Base-by-base conservation (phyloP, 83 land plant genomes). In the Picea mariana region DNA sequence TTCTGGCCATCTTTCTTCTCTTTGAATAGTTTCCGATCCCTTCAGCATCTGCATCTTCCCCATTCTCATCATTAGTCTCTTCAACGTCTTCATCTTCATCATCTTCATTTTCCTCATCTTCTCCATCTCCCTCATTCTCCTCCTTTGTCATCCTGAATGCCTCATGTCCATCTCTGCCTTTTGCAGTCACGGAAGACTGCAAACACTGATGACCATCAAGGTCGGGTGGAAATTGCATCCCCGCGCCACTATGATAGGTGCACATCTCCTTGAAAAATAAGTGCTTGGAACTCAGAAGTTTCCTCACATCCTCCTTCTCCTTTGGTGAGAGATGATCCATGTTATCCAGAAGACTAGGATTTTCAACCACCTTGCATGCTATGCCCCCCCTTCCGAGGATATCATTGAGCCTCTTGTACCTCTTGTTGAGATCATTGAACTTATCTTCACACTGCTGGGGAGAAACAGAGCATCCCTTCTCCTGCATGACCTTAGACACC, bases 381-480 rank as follows among this genome's bases (percentile, higher is more conserved):
- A 81, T 87, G 23, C 87, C 91, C 34, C 79, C 91, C 47, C 79
- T 80, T 44, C 91, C 91, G 3, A 89, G 77, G 65, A 89, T 83
- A 60, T 89, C 91, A 82, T 87, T 89, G 60, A 89, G 84, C 72
- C 91, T 21, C 90, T 89, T 89, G 81, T 89, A 89, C 79, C 91
- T 69, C 85, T 89, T 89, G 80, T 89, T 89, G 21, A 89, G 81
- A 78, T 89, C 91, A 62, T 89, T 89, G 87, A 89, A 89, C 82
- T 89, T 89, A 64, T 89, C 91, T 82, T 89, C 90, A 75, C 90
- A 89, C 65, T 89, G 91, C 83, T 89, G 91, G n/a, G 91, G 91
- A 23, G 91, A 89, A 52, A 89, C 90, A 80, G 21, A 83, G 79
- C 80, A 89, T 13, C 91, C 91, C 58, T 62, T 84, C 80, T 85